Evolutionary conservation across 1,139 yeast species (phyloP).

Genomic region (Saccharomycopsis crataegensis): DNA sequence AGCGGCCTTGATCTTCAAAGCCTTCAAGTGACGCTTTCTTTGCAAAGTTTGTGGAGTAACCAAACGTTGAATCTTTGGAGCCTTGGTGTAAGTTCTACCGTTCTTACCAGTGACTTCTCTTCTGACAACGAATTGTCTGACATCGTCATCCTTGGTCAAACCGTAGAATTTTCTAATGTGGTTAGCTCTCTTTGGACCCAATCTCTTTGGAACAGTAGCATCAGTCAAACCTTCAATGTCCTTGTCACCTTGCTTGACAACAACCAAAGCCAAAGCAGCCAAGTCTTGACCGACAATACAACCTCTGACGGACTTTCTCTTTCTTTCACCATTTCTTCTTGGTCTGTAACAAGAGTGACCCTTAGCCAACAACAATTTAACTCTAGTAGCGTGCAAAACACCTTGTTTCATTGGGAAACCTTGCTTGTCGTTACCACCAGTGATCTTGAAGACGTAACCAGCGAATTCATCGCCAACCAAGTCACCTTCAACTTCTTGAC

Average conservation of each 20-base stretch:
- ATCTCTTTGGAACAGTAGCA: slow-evolving; percentile 80
- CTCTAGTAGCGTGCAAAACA: slow-evolving; percentile 99
- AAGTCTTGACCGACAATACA: slow-evolving; percentile 97
- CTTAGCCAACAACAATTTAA: slow-evolving; percentile 86
- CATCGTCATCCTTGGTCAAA: slow-evolving; percentile 89
- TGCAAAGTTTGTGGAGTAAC: slow-evolving; percentile 98
- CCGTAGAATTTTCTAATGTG: slow-evolving; percentile 91
- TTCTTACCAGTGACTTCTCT: slow-evolving; percentile 92
- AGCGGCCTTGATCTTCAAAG: slow-evolving; percentile 93
- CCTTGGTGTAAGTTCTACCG: slow-evolving; percentile 98
- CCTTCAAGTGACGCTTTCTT: slow-evolving; percentile 97
- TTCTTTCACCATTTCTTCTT: slow-evolving; percentile 99
- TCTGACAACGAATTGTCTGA: slow-evolving; percentile 92
- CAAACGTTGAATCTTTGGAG: slow-evolving; percentile 99
- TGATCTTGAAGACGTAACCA: slow-evolving; percentile 97
- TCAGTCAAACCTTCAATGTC: slow-evolving; percentile 97
- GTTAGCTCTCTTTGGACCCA: slow-evolving; percentile 96
- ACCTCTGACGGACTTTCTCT: slow-evolving; percentile 99
- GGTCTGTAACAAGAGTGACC: slow-evolving; percentile 99
- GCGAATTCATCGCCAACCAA: slow-evolving; percentile 97
- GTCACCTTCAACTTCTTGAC: slow-evolving; percentile 99
- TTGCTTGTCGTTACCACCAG: slow-evolving; percentile 99
- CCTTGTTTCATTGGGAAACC: slow-evolving; percentile 99
- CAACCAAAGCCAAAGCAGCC: slow-evolving; percentile 87
- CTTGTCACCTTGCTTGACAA: slow-evolving; percentile 95